A percentile compares a stretch with the other conserved stretches of the same genome.
These are phyloP conservation scores for Leucocoprinus birnbaumii DNA, from an alignment of 768 basidiomycete genomes.

Conservation along the genomic window DNA sequence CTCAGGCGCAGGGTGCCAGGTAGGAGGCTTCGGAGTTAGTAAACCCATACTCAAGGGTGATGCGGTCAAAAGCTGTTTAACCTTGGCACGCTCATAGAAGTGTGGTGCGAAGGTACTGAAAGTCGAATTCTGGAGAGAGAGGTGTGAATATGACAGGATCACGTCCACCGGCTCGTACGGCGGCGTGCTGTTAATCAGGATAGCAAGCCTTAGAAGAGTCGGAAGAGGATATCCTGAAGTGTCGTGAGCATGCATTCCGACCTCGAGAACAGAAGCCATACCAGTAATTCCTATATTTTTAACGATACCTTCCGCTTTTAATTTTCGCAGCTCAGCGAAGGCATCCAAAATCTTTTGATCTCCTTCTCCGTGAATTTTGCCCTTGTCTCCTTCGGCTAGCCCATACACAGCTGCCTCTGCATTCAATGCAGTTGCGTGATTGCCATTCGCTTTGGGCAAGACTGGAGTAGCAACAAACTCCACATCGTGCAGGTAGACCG, in stretches of 20 bases:
- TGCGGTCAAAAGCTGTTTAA: constrained; percentile 69
- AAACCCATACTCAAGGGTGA: constrained; percentile 88
- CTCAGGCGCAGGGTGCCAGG: constrained; percentile 78
- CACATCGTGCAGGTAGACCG: constrained; percentile 81
- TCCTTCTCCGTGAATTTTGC: constrained; percentile 57
- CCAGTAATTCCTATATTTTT: constrained; percentile 80
- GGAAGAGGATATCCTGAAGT: constrained; percentile 74
- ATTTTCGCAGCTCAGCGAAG: constrained; percentile 56
- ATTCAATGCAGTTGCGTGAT: constrained; percentile 52
- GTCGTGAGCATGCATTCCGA: background rate
- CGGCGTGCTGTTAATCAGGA: constrained; percentile 64
- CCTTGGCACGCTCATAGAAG: constrained; percentile 59
- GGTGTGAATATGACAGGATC: constrained; percentile 79
- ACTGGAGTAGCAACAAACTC: constrained; percentile 68
- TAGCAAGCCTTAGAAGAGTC: constrained; percentile 77
- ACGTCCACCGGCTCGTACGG: constrained; percentile 75
- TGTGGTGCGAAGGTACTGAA: constrained; percentile 52
- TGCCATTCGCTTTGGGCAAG: constrained; percentile 47
- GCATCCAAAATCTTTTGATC: constrained; percentile 74
- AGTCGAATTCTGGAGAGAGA: constrained; percentile 70
- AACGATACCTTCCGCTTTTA: constrained; percentile 73
- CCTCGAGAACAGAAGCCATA: constrained; percentile 22
- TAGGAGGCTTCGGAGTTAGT: constrained; percentile 50
- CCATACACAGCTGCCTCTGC: constrained; percentile 63
- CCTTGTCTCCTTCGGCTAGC: constrained; percentile 54